Evolutionary conservation across 805 yeast genomes (phyloP), one percentile per base, ranked within the genome.

Genomic region (Ogataea polymorpha): DNA sequence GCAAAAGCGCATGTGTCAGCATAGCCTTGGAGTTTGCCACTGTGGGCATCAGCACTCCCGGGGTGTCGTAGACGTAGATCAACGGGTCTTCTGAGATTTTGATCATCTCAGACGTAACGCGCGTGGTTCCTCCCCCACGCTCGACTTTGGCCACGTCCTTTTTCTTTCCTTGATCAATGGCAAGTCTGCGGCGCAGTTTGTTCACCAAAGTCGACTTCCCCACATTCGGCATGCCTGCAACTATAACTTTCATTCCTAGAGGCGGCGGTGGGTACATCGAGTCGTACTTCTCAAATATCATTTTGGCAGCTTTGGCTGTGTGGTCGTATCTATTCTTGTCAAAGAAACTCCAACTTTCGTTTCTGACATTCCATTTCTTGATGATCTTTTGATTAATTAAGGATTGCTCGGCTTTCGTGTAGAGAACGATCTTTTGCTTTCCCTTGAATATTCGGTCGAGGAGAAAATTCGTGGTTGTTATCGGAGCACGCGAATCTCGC

Each of bases 211-310:
- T 84, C 10, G 96, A 85, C 62, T 93, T 93, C 0, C 99, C 99
- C n/a, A 89, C 95, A 59, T 93, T 93, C 1, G 99, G 99, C 93
- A 93, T 86, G 0, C 99, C 99, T 6, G 83, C 80, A 32, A 91
- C 77, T 69, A 90, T 69, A 42, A 86, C 62, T 16, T 89, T 64
- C 35, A 85, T 66, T 0, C 98, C 98, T 44, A 89, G 62, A 0
- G 97, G 96, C 0, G 96, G 95, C 1, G 81, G 77, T 0, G 91
- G 87, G 14, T 59, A 61, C 72, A 79, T 67, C 4, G 58, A 47
- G 20, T 61, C 47, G 51, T 75, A 72, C 38, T 66, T 64, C 38
- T 72, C 68, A 26, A 68, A 68, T 3, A 86, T 66, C 10, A 68
- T 52, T 8, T 74, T 68, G 12, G 85, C 64, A 4, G 90, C 59